phyloP scores from a whole-genome alignment of 2,329 filamentous ascomycete genomes.

The Ophiostoma sp. region DNA sequence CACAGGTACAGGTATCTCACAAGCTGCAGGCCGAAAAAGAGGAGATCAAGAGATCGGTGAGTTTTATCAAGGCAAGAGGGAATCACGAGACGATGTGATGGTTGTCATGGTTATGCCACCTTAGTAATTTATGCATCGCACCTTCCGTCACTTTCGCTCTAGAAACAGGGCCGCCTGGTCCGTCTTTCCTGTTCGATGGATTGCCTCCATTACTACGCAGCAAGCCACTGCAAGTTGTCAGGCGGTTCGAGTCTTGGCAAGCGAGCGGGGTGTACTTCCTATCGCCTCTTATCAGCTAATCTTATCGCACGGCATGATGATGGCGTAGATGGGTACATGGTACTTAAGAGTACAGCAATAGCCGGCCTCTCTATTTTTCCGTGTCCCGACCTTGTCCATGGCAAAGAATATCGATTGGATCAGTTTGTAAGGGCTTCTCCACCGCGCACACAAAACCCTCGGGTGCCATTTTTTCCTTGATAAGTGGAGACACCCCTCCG shows the following conservation, averaged over 20 bases:
- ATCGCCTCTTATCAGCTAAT: slow-evolving; percentile 13
- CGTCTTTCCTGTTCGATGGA: slow-evolving; percentile 3
- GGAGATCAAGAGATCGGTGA: no score
- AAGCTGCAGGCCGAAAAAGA: no score
- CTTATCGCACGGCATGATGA: neutral
- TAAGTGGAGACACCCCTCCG: slow-evolving; percentile 9
- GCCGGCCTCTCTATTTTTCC: slow-evolving; percentile 17
- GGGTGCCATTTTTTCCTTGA: slow-evolving; percentile 22
- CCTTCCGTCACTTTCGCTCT: slow-evolving; percentile 5
- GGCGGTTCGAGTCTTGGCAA: slow-evolving; percentile 9
- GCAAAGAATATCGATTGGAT: neutral
- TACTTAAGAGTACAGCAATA: neutral
- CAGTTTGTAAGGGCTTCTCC: slow-evolving; percentile 21
- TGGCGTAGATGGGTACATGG: neutral
- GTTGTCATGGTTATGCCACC: neutral
- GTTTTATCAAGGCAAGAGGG: no score
- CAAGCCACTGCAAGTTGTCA: neutral
- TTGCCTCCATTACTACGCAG: neutral
- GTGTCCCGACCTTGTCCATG: neutral
- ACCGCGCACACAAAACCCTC: slow-evolving; percentile 24
- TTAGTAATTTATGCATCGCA: slow-evolving; percentile 2
- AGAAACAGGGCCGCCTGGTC: slow-evolving; percentile 3
- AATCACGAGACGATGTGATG: no score
- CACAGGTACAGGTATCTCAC: neutral
- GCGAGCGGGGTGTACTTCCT: neutral